phyloP scores from a whole-genome alignment of 1,284 basidiomycete species.

The Ceratobasidium sp. region DNA sequence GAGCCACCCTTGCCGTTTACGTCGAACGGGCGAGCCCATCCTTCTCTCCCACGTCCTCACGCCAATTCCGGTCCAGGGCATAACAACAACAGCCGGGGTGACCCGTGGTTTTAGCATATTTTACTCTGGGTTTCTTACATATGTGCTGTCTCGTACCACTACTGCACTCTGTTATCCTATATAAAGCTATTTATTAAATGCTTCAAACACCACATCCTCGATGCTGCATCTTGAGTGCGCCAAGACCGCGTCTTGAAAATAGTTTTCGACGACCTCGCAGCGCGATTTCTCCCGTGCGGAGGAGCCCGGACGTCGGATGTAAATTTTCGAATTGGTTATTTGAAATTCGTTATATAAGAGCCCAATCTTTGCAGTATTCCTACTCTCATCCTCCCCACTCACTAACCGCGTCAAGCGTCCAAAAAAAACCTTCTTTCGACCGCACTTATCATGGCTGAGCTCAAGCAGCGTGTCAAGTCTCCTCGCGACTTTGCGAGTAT shows the following conservation, averaged over 20 bases:
- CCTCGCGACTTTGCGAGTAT: slow-evolving; percentile 81
- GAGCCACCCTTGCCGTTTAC: slow-evolving; percentile 35
- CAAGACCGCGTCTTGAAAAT: too few species aligned
- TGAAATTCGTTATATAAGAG: too few species aligned
- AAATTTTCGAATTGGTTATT: slow-evolving; percentile 34
- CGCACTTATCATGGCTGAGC: slow-evolving; percentile 44
- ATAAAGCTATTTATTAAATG: slow-evolving; percentile 36
- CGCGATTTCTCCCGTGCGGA: background rate
- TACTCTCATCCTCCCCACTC: slow-evolving; percentile 37
- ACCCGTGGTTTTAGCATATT: slow-evolving; percentile 22
- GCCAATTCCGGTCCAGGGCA: slow-evolving; percentile 30
- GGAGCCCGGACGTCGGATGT: background rate
- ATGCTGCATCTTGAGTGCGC: background rate
- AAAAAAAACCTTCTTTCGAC: slow-evolving; percentile 11
- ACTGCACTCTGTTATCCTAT: slow-evolving; percentile 18
- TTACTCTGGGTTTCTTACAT: slow-evolving; percentile 5
- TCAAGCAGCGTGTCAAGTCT: slow-evolving; percentile 71
- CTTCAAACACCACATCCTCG: background rate
- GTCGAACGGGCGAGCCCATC: slow-evolving; percentile 33
- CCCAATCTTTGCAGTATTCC: slow-evolving; percentile 16
- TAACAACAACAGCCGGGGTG: slow-evolving; percentile 13
- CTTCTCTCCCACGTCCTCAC: slow-evolving; percentile 39
- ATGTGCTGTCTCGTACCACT: slow-evolving; percentile 3
- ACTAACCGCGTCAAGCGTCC: slow-evolving; percentile 51
- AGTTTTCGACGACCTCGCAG: too few species aligned